Evolutionary conservation across 1,139 yeast genomes (phyloP), one percentile per base, ranked within the genome.

Genomic region (Kodamaea plutei): DNA sequence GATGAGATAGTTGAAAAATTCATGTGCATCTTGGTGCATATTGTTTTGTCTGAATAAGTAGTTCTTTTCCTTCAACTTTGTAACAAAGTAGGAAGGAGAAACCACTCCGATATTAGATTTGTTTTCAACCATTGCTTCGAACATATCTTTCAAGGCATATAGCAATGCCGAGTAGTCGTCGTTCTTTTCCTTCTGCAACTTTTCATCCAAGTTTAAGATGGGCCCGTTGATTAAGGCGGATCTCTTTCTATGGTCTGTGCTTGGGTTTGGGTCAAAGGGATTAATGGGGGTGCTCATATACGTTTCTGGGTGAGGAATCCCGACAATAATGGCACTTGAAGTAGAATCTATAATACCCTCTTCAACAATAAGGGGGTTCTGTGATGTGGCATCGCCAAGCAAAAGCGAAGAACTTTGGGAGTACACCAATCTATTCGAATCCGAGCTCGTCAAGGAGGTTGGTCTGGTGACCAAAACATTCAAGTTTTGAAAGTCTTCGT

Each of bases 21-120:
- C 98, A 57, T 91, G 98, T 3, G 98, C 96, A 64, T 91, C 98
- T 52, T 91, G 98, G 55, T 91, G 98, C 95, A 89, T 88, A 39
- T 68, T 68, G 31, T 84, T 79, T 38, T 88, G 84, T 40, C 95
- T 69, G 54, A 91, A 91, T 44, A 91, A 63, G 45, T 79, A 84
- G 53, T 91, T 91, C 47, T 85, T 88, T 35, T 75, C 76, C 54
- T 88, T 88, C 33, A 89, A 64, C 31, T 81, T 79, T 29, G 78
- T 80, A 29, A 91, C 76, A 30, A 91, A 73, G 46, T 75, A 72
- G 19, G 67, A 62, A 0, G 97, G 96, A 1, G 95, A 84, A 1
- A 87, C 89, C 6, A 91, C 87, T 3, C 97, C 97, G 3, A 76
- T 78, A 15, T 73, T 67, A 5, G 82, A 70, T 34, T 64, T 61